phyloP scores from a whole-genome alignment of 2,329 filamentous ascomycete species.

The Onygena corvina region DNA sequence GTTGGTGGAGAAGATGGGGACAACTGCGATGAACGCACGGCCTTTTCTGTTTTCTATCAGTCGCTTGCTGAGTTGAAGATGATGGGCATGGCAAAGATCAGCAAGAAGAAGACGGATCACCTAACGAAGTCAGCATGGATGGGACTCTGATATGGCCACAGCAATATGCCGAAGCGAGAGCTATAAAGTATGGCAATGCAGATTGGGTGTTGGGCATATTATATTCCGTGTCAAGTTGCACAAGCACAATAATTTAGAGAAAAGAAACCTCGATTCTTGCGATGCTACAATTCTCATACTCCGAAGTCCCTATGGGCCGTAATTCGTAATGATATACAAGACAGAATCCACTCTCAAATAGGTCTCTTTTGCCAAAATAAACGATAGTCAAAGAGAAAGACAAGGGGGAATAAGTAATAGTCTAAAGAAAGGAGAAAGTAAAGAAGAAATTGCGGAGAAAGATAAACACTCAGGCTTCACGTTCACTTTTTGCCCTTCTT shows the following conservation, averaged over 20 bases:
- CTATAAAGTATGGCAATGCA: neutral
- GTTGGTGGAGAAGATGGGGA: constrained; percentile 28
- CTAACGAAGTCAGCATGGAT: constrained; percentile 72
- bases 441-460: neutral
- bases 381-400: constrained; percentile 2
- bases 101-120: constrained; percentile 85
- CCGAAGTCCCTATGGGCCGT: neutral
- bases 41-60: constrained; percentile 68
- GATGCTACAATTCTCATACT: neutral
- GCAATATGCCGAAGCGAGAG: constrained; percentile 1
- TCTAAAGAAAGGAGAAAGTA: neutral
- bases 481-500: constrained; percentile 37
- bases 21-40: constrained; percentile 24
- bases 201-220: too few species aligned
- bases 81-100: constrained; percentile 78
- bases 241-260: neutral
- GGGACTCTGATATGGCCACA: constrained; percentile 36
- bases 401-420: neutral
- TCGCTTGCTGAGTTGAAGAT: constrained; percentile 72
- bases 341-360: neutral
- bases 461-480: neutral
- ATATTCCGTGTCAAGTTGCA: too few species aligned
- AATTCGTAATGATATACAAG: constrained; percentile 5
- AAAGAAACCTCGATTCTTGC: too few species aligned
- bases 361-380: constrained; percentile 1